Evolutionary conservation across 2,329 filamentous ascomycete species (phyloP).

Genomic region (Fusarium newnesense): DNA sequence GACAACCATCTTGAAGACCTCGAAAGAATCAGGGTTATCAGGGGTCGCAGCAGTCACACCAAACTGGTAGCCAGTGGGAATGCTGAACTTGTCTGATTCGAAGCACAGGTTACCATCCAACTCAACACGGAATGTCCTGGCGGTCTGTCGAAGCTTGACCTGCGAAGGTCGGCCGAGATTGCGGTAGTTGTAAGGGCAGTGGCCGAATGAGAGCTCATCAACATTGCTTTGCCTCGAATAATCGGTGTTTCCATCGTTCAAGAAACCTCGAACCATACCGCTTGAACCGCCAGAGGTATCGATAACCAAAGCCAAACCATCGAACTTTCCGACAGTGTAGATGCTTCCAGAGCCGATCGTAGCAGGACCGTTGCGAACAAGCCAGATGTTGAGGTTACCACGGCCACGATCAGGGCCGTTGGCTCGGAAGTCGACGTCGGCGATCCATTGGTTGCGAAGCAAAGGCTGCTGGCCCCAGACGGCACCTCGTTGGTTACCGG

Average conservation of each 20-base stretch:
- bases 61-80: conserved; percentile 85
- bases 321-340: conserved; percentile 86
- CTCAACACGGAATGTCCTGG: conserved; percentile 76
- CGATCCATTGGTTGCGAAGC: conserved; percentile 77
- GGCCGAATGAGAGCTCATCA: conserved; percentile 89
- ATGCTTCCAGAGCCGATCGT: conserved; percentile 78
- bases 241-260: conserved; percentile 89
- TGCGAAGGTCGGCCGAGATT: conserved; percentile 88
- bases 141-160: conserved; percentile 76
- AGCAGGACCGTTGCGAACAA: conserved; percentile 74
- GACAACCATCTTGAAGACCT: conserved; percentile 87
- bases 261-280: conserved; percentile 88
- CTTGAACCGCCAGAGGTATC: conserved; percentile 82
- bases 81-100: conserved; percentile 78
- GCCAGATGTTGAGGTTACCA: conserved; percentile 95
- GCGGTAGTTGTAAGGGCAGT: conserved; percentile 90
- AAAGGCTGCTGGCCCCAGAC: conserved; percentile 79
- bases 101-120: conserved; percentile 87
- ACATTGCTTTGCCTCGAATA: conserved; percentile 79
- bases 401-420: conserved; percentile 85
- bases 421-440: conserved; percentile 87
- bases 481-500: conserved; percentile 85
- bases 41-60: conserved; percentile 89
- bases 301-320: conserved; percentile 88
- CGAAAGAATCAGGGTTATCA: conserved; percentile 93